A percentile compares a stretch with the other conserved stretches of the same genome.
Evolutionary conservation across 352 stramenopile genomes (phyloP).

Genomic region (Thalassiosira gravida): DNA sequence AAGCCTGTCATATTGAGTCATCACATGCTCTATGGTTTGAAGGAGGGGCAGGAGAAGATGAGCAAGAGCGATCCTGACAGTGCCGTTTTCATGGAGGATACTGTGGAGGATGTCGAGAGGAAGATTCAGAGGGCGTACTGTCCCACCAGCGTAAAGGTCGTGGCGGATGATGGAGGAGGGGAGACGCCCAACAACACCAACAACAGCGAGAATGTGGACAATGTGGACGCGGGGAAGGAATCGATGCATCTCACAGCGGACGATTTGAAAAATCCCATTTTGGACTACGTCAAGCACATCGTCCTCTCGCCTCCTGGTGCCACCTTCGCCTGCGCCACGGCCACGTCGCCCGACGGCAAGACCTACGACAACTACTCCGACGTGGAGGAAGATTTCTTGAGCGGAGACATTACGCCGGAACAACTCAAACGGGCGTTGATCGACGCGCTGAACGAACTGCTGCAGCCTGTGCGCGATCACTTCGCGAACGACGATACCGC

Average conservation of each 20-base stretch:
- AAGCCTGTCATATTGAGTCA: constrained; percentile 97
- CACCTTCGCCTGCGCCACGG: constrained; percentile 69
- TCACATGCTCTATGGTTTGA: constrained; percentile 98
- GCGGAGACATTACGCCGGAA: constrained; percentile 85
- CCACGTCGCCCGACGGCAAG: constrained; percentile 44
- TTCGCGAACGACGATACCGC: constrained; percentile 92
- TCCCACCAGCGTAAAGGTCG: constrained; percentile 50
- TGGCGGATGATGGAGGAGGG: constrained; percentile 9
- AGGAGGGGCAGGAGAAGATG: constrained; percentile 99
- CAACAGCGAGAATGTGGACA: background rate
- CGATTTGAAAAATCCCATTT: constrained; percentile 92
- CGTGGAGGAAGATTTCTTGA: constrained; percentile 90
- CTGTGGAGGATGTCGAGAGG: constrained; percentile 88
- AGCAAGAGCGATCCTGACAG: constrained; percentile 97
- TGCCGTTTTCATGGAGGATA: constrained; percentile 98
- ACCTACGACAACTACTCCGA: constrained; percentile 90
- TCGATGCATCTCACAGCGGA: constrained; percentile 83
- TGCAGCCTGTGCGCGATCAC: constrained; percentile 96
- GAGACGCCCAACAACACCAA: constrained; percentile 2
- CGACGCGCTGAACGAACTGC: constrained; percentile 92
- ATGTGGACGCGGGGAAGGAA: constrained; percentile 82
- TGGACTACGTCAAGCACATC: constrained; percentile 97
- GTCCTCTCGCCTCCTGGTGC: constrained; percentile 88
- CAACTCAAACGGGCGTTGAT: constrained; percentile 87
- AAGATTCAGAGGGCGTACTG: constrained; percentile 83